Evolutionary conservation across 2,329 filamentous ascomycete species (phyloP).

Genomic region (Fusarium proliferatum): DNA sequence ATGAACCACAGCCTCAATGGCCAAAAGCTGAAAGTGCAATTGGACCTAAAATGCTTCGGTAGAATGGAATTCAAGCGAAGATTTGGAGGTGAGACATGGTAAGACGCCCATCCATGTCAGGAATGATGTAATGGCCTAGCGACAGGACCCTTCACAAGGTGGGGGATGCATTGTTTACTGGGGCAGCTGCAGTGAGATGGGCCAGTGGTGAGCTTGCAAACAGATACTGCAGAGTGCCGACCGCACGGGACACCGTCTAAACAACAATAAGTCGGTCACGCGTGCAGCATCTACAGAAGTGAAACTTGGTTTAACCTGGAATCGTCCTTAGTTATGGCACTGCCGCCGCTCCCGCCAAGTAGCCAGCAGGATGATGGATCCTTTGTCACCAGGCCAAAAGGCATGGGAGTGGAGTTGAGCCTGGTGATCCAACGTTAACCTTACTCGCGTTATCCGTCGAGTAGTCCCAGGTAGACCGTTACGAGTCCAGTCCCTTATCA

Average conservation of each 20-base stretch:
- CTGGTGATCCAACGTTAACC: constrained; percentile 21
- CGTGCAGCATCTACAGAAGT: constrained; percentile 20
- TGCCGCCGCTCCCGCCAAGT: constrained; percentile 22
- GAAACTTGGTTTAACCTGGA: constrained; percentile 24
- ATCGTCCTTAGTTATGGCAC: constrained; percentile 1
- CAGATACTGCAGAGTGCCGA: not conserved
- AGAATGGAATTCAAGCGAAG: constrained; percentile 8
- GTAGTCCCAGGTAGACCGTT: not conserved
- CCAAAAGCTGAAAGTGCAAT: not conserved
- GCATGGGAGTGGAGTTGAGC: constrained; percentile 10
- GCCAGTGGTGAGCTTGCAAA: constrained; percentile 10
- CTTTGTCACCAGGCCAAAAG: constrained; percentile 19
- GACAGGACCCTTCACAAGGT: constrained; percentile 19
- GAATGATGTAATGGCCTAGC: constrained; percentile 27
- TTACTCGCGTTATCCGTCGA: constrained; percentile 19
- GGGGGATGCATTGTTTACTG: constrained; percentile 12
- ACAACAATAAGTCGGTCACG: constrained; percentile 20
- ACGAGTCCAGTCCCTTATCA: not conserved
- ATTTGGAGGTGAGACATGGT: constrained; percentile 21
- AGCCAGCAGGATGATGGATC: not conserved
- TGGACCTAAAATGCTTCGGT: constrained; percentile 10
- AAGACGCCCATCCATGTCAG: not conserved
- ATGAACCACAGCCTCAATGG: not conserved
- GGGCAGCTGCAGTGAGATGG: constrained; percentile 6
- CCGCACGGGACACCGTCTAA: constrained; percentile 22